A percentile compares a stretch with the other conserved stretches of the same genome.
These are phyloP conservation scores for Anthostomella pinea DNA, from an alignment of 2,329 filamentous ascomycete species.

Conservation along the genomic window DNA sequence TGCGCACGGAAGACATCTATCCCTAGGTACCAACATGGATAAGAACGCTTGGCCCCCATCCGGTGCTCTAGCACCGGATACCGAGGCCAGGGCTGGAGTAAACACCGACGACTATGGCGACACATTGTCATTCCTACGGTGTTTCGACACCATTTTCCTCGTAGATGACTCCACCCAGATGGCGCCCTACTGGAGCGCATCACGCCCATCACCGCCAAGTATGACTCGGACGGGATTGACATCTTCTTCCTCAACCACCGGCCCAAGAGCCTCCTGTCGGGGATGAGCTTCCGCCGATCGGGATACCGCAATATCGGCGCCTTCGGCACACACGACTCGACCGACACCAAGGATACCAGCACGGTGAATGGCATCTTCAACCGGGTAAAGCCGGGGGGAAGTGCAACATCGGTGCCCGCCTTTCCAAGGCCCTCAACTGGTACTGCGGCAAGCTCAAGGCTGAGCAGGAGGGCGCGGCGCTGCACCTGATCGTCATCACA, in stretches of 20 bases:
- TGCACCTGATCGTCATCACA: slow-evolving; percentile 30
- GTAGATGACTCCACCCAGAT: slow-evolving; percentile 23
- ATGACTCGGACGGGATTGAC: slow-evolving; percentile 36
- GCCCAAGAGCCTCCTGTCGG: slow-evolving; percentile 22
- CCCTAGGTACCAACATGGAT: too few relatives aligned
- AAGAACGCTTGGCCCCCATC: too few relatives aligned
- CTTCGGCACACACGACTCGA: slow-evolving; percentile 20
- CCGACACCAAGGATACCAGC: slow-evolving; percentile 21
- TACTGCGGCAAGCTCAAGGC: slow-evolving; percentile 27
- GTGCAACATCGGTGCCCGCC: slow-evolving; percentile 28
- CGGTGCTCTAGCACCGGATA: too few relatives aligned
- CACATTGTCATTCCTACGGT: slow-evolving; percentile 20
- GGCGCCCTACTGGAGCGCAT: slow-evolving; percentile 22
- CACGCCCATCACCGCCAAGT: slow-evolving; percentile 20
- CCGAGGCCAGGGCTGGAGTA: too few relatives aligned
- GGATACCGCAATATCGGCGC: slow-evolving; percentile 26
- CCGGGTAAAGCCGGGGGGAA: slow-evolving; percentile 26
- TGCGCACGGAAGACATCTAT: too few relatives aligned
- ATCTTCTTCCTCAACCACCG: slow-evolving; percentile 54
- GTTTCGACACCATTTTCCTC: slow-evolving; percentile 23
- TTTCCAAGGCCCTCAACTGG: slow-evolving; percentile 26
- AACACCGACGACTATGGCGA: slow-evolving; percentile 14
- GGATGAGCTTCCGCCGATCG: slow-evolving; percentile 25
- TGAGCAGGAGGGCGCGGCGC: slow-evolving; percentile 25
- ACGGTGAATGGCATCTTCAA: slow-evolving; percentile 21